Percentiles rank a stretch among this genome's conserved stretches.
Evolutionary conservation across 441 rosid genomes (phyloP).

Genomic region (Jatropha podagrica): DNA sequence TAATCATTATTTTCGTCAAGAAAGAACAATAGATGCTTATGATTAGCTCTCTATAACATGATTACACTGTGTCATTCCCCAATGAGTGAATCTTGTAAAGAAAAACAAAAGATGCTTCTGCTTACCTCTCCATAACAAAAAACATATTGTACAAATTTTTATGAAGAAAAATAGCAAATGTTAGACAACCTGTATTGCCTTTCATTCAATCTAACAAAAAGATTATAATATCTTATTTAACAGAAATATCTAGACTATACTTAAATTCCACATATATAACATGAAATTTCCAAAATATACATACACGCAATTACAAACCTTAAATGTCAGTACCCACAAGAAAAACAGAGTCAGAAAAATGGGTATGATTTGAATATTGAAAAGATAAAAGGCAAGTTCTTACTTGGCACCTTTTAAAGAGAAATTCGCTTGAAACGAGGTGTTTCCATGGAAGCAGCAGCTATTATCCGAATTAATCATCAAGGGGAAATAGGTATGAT

Average conservation of each 20-base stretch:
- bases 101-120: background rate
- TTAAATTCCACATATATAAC: background rate
- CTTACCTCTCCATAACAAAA: background rate
- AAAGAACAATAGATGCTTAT: background rate
- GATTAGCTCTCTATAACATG: background rate
- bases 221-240: background rate
- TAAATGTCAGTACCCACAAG: no score
- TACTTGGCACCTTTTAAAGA: background rate
- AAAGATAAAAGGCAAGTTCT: background rate
- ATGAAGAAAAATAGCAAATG: background rate
- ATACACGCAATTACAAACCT: background rate
- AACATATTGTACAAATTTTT: background rate
- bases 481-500: no score
- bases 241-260: background rate
- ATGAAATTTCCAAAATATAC: background rate
- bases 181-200: no score
- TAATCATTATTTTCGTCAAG: background rate
- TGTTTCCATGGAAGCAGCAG: background rate
- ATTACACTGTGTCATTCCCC: background rate
- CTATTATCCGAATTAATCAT: no score
- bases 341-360: background rate
- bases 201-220: background rate
- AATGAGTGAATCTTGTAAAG: background rate
- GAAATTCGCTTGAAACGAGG: background rate
- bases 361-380: background rate